Base-by-base conservation (phyloP, 176 grass and related monocot genomes). In the Avena eriantha region DNA sequence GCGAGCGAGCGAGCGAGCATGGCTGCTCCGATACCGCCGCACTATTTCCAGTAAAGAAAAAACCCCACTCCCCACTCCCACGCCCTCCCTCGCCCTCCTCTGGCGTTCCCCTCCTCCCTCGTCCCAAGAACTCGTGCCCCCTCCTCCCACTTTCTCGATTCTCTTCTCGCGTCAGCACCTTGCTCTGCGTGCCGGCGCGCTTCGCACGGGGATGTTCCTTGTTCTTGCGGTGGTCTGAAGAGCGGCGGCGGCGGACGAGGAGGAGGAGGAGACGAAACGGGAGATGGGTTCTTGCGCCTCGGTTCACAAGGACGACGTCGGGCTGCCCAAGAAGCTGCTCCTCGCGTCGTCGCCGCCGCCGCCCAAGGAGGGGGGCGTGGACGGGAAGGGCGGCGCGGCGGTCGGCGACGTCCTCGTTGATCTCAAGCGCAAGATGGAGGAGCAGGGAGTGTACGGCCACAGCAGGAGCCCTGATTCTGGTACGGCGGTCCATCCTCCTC, bases 201-300 rank as follows among this genome's bases (percentile, higher is more conserved):
- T 76, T 36, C 54, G 83, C 78, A 16, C 39, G 34, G 17, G 24
- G 39, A 76, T 69, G 31, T 31, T 70, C 69, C 24, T 71, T 15
- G 46, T 57, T 66, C 47, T 75, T 14, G 74, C 71, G 6, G 50
- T 16, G 88, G 72, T 21, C 34, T 87, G 31, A 76, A 69, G 80
- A 8, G 69, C 43, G 65, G 69, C 7, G 26, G 0, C 39, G 0
- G n/a, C n/a, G n/a, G n/a, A n/a, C n/a, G n/a, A n/a, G 36, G 36
- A 24, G 55, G 12, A 21, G 15, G 63, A 48, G 47, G 8, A 47
- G 45, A 47, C 45, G 45, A 0, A 43, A 13, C 61, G 46, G 55
- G 57, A 57, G 90, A 98, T 98, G 96, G 96, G 96, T 83, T 83
- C 90, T 73, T 98, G 93, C 83, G 90, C 92, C 80, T 98, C 93